Conservation (phyloP, 2,329 filamentous ascomycete species). For the Clarireedia hainanense region DNA sequence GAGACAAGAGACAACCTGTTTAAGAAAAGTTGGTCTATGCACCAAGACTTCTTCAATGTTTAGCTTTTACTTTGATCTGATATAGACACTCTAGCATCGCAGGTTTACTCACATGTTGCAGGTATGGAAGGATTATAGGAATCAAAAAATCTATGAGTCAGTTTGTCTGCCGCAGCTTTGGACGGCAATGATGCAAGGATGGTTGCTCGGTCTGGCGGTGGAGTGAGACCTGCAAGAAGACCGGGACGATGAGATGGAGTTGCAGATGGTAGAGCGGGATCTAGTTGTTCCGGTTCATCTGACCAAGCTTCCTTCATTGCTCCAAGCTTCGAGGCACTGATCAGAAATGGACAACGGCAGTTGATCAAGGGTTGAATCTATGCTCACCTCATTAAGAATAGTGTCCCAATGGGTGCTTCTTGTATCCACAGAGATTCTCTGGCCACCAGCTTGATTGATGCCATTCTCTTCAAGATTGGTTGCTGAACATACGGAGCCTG, state of each 20-base stretch:
- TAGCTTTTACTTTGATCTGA: not conserved
- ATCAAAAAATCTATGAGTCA: constrained; percentile 45
- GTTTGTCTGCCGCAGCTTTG: constrained; percentile 37
- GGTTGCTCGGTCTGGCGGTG: constrained; percentile 33
- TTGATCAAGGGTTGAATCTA: no score
- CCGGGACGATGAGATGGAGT: constrained; percentile 13
- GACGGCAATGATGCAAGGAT: constrained; percentile 42
- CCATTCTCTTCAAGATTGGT: not conserved
- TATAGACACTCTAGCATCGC: not conserved
- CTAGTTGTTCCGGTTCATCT: constrained; percentile 31
- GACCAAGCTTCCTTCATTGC: constrained; percentile 25
- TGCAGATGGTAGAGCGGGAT: constrained; percentile 12
- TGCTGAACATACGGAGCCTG: not conserved
- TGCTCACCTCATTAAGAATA: constrained; percentile 48
- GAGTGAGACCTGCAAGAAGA: constrained; percentile 30
- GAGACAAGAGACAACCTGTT: constrained; percentile 25
- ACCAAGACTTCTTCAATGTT: constrained; percentile 33
- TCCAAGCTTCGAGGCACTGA: constrained; percentile 11
- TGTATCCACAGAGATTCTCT: constrained; percentile 14
- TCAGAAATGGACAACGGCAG: not conserved
- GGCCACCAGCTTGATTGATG: constrained; percentile 10
- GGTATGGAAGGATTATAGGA: constrained; percentile 45
- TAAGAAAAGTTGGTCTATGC: constrained; percentile 43
- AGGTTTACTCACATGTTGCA: constrained; percentile 23
- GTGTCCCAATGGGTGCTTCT: constrained; percentile 51